A percentile compares a stretch with the other conserved stretches of the same genome.
Conservation (phyloP, 2,329 filamentous ascomycete species). For the Bisporella sp. region DNA sequence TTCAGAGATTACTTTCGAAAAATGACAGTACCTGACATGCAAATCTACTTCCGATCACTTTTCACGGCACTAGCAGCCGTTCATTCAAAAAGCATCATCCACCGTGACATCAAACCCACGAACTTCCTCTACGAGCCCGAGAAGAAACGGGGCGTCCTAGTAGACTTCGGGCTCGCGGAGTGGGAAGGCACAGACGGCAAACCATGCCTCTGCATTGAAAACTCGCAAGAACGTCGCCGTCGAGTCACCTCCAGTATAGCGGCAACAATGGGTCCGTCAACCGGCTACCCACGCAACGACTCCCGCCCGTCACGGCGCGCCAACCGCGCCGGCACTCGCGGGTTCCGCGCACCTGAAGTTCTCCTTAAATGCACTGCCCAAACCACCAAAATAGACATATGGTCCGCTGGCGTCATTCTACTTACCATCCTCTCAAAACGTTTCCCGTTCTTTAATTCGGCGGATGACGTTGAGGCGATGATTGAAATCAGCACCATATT, state of each 20-base stretch:
- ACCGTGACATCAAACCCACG: constrained; percentile 95
- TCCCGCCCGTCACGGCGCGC: constrained; percentile 80
- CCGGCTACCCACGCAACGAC: constrained; percentile 83
- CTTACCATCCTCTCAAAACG: constrained; percentile 87
- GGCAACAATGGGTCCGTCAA: constrained; percentile 44
- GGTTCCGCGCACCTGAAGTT: constrained; percentile 93
- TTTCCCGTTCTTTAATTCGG: constrained; percentile 97
- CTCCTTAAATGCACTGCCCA: constrained; percentile 96
- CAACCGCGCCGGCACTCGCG: constrained; percentile 89
- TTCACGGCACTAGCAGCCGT: constrained; percentile 81
- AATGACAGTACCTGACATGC: constrained; percentile 80
- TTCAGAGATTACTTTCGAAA: constrained; percentile 92
- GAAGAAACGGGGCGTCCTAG: constrained; percentile 76
- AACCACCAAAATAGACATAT: constrained; percentile 90
- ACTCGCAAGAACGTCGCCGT: constrained; percentile 53
- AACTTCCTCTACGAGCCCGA: constrained; percentile 91
- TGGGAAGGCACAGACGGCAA: constrained; percentile 69
- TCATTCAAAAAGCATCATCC: constrained; percentile 77
- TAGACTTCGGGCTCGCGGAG: constrained; percentile 98
- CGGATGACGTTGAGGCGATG: constrained; percentile 96
- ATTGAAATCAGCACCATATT: constrained; percentile 97
- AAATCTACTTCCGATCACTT: constrained; percentile 81
- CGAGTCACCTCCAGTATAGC: constrained; percentile 52
- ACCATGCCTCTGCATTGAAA: constrained; percentile 74
- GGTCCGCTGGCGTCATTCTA: constrained; percentile 94